A percentile compares a stretch with the other conserved stretches of the same genome.
Conservation (phyloP, 2,329 filamentous ascomycete species). For the Penicillium concentricum region DNA sequence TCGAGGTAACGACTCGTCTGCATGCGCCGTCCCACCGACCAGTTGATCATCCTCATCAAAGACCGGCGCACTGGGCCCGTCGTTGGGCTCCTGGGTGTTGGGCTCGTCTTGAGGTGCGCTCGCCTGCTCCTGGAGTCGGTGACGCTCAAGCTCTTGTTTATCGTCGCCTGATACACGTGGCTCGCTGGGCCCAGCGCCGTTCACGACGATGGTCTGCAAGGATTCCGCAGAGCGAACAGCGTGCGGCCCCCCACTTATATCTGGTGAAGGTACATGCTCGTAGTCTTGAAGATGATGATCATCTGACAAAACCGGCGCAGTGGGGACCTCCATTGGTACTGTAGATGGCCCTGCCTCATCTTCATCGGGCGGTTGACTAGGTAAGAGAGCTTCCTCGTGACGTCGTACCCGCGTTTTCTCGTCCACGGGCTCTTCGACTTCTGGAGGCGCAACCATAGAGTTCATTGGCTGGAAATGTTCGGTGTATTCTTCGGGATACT, state of each 20-base stretch:
- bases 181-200: constrained; percentile 41
- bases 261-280: constrained; percentile 28
- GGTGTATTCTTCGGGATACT: constrained; percentile 28
- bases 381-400: constrained; percentile 76
- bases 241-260: constrained; percentile 20
- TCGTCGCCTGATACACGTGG: constrained; percentile 56
- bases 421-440: constrained; percentile 62
- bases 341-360: constrained; percentile 49
- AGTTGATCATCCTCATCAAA: constrained; percentile 57
- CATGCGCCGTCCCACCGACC: constrained; percentile 37
- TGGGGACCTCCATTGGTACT: constrained; percentile 36
- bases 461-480: constrained; percentile 26
- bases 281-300: constrained; percentile 56
- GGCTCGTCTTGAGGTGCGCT: constrained; percentile 55
- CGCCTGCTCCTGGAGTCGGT: constrained; percentile 61
- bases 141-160: constrained; percentile 74
- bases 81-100: constrained; percentile 13
- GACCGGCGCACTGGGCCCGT: constrained; percentile 57
- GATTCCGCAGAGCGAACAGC: constrained; percentile 31
- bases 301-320: constrained; percentile 45
- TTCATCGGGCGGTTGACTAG: constrained; percentile 68
- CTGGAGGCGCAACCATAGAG: constrained; percentile 42
- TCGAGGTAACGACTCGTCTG: constrained; percentile 44
- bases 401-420: constrained; percentile 80
- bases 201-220: constrained; percentile 30